Conservation (phyloP, 2,329 filamentous ascomycete genomes). For the Apiospora hydei region DNA sequence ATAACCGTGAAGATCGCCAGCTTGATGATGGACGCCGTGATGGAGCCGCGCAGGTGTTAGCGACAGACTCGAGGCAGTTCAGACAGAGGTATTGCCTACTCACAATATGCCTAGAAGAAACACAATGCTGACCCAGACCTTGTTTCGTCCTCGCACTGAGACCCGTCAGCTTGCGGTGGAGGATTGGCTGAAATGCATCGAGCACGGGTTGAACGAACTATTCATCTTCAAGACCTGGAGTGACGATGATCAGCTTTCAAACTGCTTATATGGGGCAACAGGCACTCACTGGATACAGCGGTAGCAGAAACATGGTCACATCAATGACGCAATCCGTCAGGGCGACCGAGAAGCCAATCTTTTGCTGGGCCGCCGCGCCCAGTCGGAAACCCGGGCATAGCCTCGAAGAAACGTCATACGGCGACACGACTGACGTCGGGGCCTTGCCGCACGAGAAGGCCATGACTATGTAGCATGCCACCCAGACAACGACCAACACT, state of each 20-base stretch:
- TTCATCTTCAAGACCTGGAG: background rate
- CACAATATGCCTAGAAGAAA: slow-evolving; percentile 12
- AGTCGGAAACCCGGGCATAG: background rate
- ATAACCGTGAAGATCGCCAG: background rate
- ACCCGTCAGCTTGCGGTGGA: background rate
- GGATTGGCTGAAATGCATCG: background rate
- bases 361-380: background rate
- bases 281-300: background rate
- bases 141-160: slow-evolving; percentile 10
- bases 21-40: slow-evolving; percentile 8
- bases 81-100: background rate
- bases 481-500: background rate
- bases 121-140: background rate
- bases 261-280: background rate
- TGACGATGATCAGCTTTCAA: background rate
- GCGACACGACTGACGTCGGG: background rate
- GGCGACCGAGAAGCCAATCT: slow-evolving; percentile 8
- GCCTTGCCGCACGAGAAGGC: background rate
- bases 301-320: background rate
- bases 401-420: background rate
- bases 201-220: background rate
- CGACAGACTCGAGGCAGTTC: background rate
- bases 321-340: background rate
- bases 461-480: background rate
- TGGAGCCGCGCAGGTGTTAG: background rate